Conservation (phyloP, 2,329 filamentous ascomycete genomes). For the Penicillium sp. region DNA sequence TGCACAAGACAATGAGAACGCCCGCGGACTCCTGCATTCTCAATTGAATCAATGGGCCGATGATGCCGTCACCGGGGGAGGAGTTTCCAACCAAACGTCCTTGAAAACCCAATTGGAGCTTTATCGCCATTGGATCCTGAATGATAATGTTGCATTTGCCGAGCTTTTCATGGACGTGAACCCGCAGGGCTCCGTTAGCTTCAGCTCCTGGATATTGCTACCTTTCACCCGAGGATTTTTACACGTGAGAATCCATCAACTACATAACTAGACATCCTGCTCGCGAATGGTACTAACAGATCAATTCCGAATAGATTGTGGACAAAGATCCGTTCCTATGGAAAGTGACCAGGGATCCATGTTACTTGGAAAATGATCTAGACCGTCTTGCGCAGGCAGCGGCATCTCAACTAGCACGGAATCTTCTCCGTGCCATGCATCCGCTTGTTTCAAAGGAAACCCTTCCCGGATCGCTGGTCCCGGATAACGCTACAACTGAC, state of each 20-base stretch:
- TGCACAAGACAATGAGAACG: not conserved
- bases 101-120: not conserved
- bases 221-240: not conserved
- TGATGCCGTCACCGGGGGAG: not conserved
- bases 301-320: no score
- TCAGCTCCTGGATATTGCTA: not conserved
- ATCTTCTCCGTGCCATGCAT: not conserved
- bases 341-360: not conserved
- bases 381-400: not conserved
- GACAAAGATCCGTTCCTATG: not conserved
- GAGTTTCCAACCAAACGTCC: not conserved
- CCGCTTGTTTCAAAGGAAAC: not conserved
- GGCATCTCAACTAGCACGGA: not conserved
- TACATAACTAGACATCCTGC: no score
- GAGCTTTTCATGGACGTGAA: not conserved
- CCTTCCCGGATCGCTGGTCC: not conserved
- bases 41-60: not conserved
- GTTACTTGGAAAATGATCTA: not conserved
- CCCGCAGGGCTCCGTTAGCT: not conserved
- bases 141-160: not conserved
- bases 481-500: not conserved
- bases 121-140: not conserved
- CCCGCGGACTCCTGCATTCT: not conserved
- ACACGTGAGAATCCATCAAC: no score
- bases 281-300: no score